phyloP scores from a whole-genome alignment of 2,329 filamentous ascomycete species.

The Lasiodiplodia gonubiensis region DNA sequence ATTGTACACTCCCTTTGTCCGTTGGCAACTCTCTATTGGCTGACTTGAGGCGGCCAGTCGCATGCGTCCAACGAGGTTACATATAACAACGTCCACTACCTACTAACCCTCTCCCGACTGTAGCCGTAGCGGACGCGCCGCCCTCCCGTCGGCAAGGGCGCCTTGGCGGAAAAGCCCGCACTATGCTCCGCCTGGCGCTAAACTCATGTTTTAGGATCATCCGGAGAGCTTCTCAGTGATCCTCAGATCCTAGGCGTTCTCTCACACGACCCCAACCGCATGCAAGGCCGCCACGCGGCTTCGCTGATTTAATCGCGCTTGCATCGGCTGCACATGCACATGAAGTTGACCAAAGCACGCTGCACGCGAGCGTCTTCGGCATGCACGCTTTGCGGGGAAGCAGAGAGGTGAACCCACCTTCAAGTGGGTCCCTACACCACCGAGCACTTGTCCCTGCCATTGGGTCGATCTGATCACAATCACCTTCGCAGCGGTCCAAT shows the following conservation, averaged over 20 bases:
- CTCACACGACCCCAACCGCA: not conserved
- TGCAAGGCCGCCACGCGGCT: not conserved
- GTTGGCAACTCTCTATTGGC: not conserved
- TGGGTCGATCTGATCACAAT: slow-evolving; percentile 21
- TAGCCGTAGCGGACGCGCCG: not conserved
- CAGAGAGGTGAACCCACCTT: not conserved
- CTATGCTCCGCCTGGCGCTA: slow-evolving; percentile 12
- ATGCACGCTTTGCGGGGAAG: slow-evolving; percentile 5
- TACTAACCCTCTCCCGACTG: not conserved
- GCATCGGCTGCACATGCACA: slow-evolving; percentile 1
- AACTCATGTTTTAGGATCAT: not conserved
- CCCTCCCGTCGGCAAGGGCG: not conserved
- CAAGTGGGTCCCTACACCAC: slow-evolving; percentile 10
- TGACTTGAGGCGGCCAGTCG: not conserved
- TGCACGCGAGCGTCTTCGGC: slow-evolving; percentile 2
- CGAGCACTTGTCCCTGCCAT: not conserved
- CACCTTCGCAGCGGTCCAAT: not conserved
- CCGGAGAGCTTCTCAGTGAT: not conserved
- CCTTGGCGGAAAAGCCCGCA: slow-evolving; percentile 9
- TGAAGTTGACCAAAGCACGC: slow-evolving; percentile 1
- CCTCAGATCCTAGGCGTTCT: not conserved
- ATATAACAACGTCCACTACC: not conserved
- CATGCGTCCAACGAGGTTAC: not conserved
- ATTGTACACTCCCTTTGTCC: not conserved
- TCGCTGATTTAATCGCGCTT: slow-evolving; percentile 10